Evolutionary conservation across 2,329 filamentous ascomycete species (phyloP), one percentile per base, ranked within the genome.

Genomic region (Cladosporium sp.): DNA sequence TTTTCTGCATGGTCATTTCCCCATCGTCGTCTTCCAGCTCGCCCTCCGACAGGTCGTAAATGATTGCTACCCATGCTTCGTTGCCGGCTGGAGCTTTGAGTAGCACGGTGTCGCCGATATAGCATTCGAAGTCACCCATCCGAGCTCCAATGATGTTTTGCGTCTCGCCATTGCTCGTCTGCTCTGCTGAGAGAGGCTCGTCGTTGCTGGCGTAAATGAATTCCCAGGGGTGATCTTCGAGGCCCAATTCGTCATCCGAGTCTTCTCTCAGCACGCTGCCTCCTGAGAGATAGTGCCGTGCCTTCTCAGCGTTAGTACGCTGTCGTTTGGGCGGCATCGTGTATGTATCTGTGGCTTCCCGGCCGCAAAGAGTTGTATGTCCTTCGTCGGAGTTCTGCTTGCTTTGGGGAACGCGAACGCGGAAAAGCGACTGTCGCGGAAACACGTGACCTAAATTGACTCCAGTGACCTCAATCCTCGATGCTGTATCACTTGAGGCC

Each of bases 1-100:
- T 83, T 75, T 89, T 96, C 55, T 76, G 74, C 18, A 49, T 43
- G 15, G 58, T 51, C 37, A 57, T 49, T 13, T 74, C 67, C 38
- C 63, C 64, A 44, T 86, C 80, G 3, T 83, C 84, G 11, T 86
- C 84, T 17, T 88, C 79, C 7, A 56, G 55, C 40, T 86, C 84
- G 27, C 84, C 81, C 40, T 92, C 84, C 34, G 84, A 66, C 58
- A 99, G 96, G 38, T 88, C 84, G 61, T 85, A 86, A 47, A 96
- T 86, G 55, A 99, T 83, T 29, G 89, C 93, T 2, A 95, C 87
- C 91, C 93, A 99, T 9, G 90, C 87, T 62, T 95, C 89, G 57
- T 89, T 89, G 36, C 88, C 89, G 34, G 95, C 89, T 9, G 64
- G 64, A 1, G 91, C 89, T 68, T 95, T 95, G 50, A 99, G 77